Base-by-base conservation (phyloP, 352 stramenopile genomes). In the Thraustotheca clavata region DNA sequence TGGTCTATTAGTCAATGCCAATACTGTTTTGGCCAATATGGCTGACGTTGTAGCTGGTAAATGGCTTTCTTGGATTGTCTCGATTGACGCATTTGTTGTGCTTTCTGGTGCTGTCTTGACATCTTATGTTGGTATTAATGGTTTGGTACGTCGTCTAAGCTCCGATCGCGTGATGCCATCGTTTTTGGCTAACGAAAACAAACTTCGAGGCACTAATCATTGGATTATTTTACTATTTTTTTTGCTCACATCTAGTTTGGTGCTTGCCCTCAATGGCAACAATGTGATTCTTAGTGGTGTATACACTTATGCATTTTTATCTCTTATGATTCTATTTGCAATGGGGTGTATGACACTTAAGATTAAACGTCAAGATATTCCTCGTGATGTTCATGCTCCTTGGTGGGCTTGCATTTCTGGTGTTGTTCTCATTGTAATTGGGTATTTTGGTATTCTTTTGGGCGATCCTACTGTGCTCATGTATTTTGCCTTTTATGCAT, bases 321-420 rank as follows among this genome's bases (percentile, higher is more conserved):
- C 79, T 1, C 83, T 97, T 12, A 97, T 97, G 88, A 81, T 76
- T 22, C 77, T 97, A 26, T 98, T 97, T 50, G 87, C 87, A 4
- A 81, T 91, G 59, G 89, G 89, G 6, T 96, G 87, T 67, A 95
- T 97, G 67, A 40, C 96, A 33, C 83, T 98, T 36, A 97, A 97
- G 69, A 72, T 96, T 49, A 97, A 97, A 72, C 76, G 91, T 22
- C 86, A 92, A 69, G 77, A 87, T 26, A 90, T 97, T 36, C 89
- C 88, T 8, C 76, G 91, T n/a, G 83, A 95, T 31, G 79, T 94
- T 20, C 74, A 84, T 35, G 86, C 87, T 20, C 80, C 83, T 27
- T 96, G 88, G 84, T 83, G 85, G 76, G 82, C 75, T 65, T 89
- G 79, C 68, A 76, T 89, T 65, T 77, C 87, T 35, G 82, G 82